phyloP scores from a whole-genome alignment of 2,329 filamentous ascomycete genomes.

The Allantophomopsis lycopodina region DNA sequence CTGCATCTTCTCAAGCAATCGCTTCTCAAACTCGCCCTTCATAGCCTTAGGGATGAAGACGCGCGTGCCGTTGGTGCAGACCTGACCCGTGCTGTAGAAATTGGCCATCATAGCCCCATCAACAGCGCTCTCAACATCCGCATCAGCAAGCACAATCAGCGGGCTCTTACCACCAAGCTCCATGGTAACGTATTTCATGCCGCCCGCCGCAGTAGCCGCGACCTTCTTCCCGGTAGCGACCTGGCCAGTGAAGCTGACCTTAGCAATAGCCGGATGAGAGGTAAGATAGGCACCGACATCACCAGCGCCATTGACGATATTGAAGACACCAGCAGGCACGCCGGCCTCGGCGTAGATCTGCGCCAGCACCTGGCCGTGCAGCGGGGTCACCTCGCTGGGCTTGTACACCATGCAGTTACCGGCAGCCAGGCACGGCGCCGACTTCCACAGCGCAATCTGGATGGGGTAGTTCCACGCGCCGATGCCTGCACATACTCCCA shows the following conservation, averaged over 20 bases:
- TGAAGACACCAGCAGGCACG: conserved; percentile 72
- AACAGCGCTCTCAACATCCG: conserved; percentile 65
- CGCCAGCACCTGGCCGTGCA: conserved; percentile 67
- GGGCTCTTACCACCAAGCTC: conserved; percentile 84
- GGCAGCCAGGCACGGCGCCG: conserved; percentile 69
- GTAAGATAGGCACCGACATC: conserved; percentile 66
- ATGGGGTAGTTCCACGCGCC: conserved; percentile 90
- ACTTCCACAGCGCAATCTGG: conserved; percentile 85
- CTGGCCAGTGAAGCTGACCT: conserved; percentile 84
- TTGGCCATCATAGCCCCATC: conserved; percentile 89
- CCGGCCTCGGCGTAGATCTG: conserved; percentile 68
- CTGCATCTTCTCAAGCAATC: conserved; percentile 55
- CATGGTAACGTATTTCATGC: conserved; percentile 88
- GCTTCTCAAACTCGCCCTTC: conserved; percentile 54
- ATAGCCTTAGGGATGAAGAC: conserved; percentile 64
- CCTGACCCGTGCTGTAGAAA: conserved; percentile 82
- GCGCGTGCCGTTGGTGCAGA: conserved; percentile 84
- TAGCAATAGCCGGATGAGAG: conserved; percentile 58
- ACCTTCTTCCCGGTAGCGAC: conserved; percentile 76
- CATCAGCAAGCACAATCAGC: conserved; percentile 67
- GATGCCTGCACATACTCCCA: conserved; percentile 77
- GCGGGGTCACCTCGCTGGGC: conserved; percentile 72
- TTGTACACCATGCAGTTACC: conserved; percentile 90
- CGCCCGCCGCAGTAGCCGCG: conserved; percentile 57
- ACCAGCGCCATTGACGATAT: conserved; percentile 70